A percentile compares a stretch with the other conserved stretches of the same genome.
Evolutionary conservation across 1,284 basidiomycete species (phyloP).

Genomic region (Apiotrichum sp.): DNA sequence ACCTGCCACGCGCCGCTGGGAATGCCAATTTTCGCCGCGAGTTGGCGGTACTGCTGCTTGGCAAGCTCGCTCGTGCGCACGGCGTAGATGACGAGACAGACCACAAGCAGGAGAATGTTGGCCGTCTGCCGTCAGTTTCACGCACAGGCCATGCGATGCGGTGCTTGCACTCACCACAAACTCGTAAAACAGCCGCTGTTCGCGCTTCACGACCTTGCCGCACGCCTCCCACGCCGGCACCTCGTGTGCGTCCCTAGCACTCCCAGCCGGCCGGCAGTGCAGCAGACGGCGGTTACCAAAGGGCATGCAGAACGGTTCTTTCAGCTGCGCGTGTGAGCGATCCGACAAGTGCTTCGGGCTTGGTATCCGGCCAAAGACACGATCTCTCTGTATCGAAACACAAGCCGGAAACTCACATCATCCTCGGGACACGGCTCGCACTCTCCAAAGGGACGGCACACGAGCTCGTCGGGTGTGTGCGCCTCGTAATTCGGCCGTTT

Average conservation of each 20-base stretch:
- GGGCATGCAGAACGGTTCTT: constrained; percentile 81
- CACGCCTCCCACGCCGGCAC: constrained; percentile 83
- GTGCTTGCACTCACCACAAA: constrained; percentile 58
- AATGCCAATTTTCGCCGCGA: constrained; percentile 69
- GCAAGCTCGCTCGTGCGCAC: constrained; percentile 63
- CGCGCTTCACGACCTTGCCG: constrained; percentile 68
- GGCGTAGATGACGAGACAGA: constrained; percentile 61
- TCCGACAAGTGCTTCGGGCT: too few species aligned
- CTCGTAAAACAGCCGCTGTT: constrained; percentile 78
- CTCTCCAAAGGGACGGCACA: constrained; percentile 68
- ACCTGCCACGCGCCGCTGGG: constrained; percentile 29
- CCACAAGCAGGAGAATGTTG: constrained; percentile 64
- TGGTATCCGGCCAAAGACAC: too few species aligned
- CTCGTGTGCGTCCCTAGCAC: constrained; percentile 46
- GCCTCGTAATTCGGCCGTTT: constrained; percentile 26
- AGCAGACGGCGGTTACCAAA: constrained; percentile 81
- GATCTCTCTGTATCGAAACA: too few species aligned
- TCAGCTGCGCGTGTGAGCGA: constrained; percentile 51
- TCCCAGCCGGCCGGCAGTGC: constrained; percentile 58
- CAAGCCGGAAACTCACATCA: constrained; percentile 53
- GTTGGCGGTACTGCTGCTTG: constrained; percentile 64
- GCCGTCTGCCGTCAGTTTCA: constrained; percentile 42
- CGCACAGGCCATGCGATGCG: not conserved
- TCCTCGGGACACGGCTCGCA: constrained; percentile 78
- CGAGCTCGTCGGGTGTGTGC: constrained; percentile 35